Evolutionary conservation across 2,329 filamentous ascomycete genomes (phyloP), one percentile per base, ranked within the genome.

Genomic region (Pseudopithomyces maydicus): DNA sequence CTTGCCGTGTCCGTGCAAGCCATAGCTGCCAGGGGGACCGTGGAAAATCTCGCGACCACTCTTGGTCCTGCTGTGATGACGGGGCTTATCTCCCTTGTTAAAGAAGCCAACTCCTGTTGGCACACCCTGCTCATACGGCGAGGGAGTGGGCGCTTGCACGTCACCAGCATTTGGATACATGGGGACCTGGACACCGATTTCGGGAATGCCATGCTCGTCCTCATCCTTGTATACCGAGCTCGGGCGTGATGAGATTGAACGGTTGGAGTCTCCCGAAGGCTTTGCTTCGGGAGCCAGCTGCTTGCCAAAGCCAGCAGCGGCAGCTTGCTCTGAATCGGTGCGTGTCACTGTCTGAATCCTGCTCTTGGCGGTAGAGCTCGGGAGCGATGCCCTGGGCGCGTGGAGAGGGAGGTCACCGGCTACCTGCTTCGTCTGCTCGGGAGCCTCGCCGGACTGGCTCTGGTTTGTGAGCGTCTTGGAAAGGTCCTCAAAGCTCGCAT

Each of bases 81-180:
- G 90, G 47, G 51, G 81, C 83, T 59, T 81, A 81, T 64, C 76
- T 62, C 59, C 75, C 72, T 72, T 82, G 71, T 85, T 82, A 70
- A 81, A 82, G 70, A 83, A 85, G 33, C 82, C 82, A 67, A 84
- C 76, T 35, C 61, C 61, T 6, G 78, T 67, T 39, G 74, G 61
- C 73, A 74, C 71, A 46, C 74, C 69, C 50, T 75, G 65, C 23
- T 71, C 69, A 57, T 77, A 80, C 8, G 88, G 89, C 2, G 87
- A 85, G 1, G 93, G 92, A 2, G 93, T 95, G 2, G 95, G 95
- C 14, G 95, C 95, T 79, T 99, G 95, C 10, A 98, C 95, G 73
- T 98, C 94, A 59, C 95, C 95, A 42, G 95, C 91, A 73, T 95
- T 87, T 52, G 89, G 90, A 72, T 95, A 90, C 91, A 99, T 95